Evolutionary conservation across 495 filamentous ascomycete species (phyloP).

Genomic region (Aspergillus biplanus): DNA sequence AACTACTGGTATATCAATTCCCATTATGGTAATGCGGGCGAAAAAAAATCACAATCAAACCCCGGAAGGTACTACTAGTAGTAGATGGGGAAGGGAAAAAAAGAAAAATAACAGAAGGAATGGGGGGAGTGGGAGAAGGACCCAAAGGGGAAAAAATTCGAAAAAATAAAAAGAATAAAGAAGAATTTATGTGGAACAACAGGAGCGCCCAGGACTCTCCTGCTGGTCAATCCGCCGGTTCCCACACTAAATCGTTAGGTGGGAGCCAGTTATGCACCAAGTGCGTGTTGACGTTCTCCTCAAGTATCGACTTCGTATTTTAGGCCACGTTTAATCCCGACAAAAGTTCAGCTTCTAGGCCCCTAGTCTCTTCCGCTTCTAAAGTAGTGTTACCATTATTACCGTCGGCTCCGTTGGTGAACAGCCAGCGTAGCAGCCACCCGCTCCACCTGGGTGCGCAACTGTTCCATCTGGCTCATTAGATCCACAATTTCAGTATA

Average conservation of each 20-base stretch:
- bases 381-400: constrained; percentile 5
- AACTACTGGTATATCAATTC: too few species aligned
- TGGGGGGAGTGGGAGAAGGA: too few species aligned
- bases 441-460: constrained; percentile 46
- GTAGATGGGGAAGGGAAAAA: neutral
- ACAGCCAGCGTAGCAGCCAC: constrained; percentile 32
- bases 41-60: too few species aligned
- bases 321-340: constrained; percentile 13
- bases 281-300: constrained; percentile 27
- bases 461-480: constrained; percentile 45
- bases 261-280: constrained; percentile 16
- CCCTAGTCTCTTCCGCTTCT: neutral
- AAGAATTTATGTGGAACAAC: neutral
- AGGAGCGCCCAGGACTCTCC: constrained; percentile 2
- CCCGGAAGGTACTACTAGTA: too few species aligned
- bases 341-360: neutral
- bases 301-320: constrained; percentile 4
- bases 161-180: constrained; percentile 4
- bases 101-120: neutral
- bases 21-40: too few species aligned
- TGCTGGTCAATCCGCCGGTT: constrained; percentile 21
- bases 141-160: neutral
- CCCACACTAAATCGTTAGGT: constrained; percentile 22
- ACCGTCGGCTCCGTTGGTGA: constrained; percentile 26
- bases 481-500: constrained; percentile 36